Percentiles rank a stretch among this genome's conserved stretches.
phyloP scores from a whole-genome alignment of 352 stramenopile genomes.

The Globisporangium parvum region DNA sequence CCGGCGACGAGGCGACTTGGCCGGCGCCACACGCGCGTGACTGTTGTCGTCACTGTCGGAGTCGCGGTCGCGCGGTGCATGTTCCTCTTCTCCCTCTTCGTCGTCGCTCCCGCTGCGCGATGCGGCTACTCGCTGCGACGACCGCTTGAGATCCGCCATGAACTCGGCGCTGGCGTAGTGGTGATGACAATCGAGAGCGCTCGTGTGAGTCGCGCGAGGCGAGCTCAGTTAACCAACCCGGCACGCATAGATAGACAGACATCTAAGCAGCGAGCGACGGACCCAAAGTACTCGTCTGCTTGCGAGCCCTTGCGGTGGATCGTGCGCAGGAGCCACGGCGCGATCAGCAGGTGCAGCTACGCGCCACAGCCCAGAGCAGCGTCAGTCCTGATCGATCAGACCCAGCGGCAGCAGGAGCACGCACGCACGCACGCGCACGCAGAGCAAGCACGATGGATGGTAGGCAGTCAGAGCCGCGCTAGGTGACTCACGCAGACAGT shows the following conservation, averaged over 20 bases:
- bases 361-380: no score
- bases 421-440: not conserved
- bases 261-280: not conserved
- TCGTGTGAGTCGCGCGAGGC: no score
- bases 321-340: constrained; percentile 55
- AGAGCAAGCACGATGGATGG: not conserved
- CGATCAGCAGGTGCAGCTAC: constrained; percentile 54
- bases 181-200: not conserved
- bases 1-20: constrained; percentile 12
- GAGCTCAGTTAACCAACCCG: no score
- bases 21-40: constrained; percentile 14
- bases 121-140: constrained; percentile 8
- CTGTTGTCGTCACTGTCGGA: constrained; percentile 13
- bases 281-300: constrained; percentile 65
- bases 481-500: constrained; percentile 36
- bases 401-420: no score
- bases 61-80: constrained; percentile 1
- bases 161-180: constrained; percentile 40
- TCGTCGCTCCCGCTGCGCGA: constrained; percentile 14
- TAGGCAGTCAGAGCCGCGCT: not conserved
- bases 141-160: constrained; percentile 33
- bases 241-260: not conserved
- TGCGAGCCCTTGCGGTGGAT: constrained; percentile 64
- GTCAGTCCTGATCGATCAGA: no score
- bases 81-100: constrained; percentile 14